Base-by-base conservation (phyloP, 805 yeast species). In the Pichia heedii region DNA sequence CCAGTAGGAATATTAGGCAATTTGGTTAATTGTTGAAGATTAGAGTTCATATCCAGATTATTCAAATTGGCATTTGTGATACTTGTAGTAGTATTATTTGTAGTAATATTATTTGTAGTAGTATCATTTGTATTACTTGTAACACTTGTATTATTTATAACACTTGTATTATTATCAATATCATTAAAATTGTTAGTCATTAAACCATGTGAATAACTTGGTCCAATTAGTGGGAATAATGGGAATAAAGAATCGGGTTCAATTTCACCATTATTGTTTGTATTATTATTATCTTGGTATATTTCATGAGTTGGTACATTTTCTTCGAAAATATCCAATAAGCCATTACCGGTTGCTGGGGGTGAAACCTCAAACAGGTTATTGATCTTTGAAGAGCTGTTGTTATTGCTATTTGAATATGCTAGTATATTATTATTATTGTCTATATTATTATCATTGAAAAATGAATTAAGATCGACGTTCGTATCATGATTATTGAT, bases 241-340 rank as follows among this genome's bases (percentile, higher is more conserved):
- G 66, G 66, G 40, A 62, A 62, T 30, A 57, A 45, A 4, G 60
- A 51, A 43, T 58, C 63, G 3, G 62, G 60, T 8, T 54, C 58
- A 43, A 48, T 45, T 10, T 50, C 42, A 5, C 49, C 55, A 22
- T 48, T 47, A 9, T 46, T 40, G 4, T 51, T 54, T 21, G 54
- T 50, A 34, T 51, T 52, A 45, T 34, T 5, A 29, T 33, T 37
- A 20, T 12, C 10, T 13, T 19, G 33, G 32, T 44, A 34, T 7
- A 33, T 21, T n/a, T 36, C 44, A n/a, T 27, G 41, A 20, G 39
- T 32, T 22, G 37, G 35, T 16, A 18, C 11, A 36, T 37, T 39
- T 12, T 53, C 57, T 26, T 55, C 63, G 24, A 61, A 55, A 10
- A 58, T 51, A 39, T 60, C 66, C 29, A 62, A 40, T 26, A 62